Base-by-base conservation (phyloP, 169 alveolate species). In the Cystoisospora suis region DNA sequence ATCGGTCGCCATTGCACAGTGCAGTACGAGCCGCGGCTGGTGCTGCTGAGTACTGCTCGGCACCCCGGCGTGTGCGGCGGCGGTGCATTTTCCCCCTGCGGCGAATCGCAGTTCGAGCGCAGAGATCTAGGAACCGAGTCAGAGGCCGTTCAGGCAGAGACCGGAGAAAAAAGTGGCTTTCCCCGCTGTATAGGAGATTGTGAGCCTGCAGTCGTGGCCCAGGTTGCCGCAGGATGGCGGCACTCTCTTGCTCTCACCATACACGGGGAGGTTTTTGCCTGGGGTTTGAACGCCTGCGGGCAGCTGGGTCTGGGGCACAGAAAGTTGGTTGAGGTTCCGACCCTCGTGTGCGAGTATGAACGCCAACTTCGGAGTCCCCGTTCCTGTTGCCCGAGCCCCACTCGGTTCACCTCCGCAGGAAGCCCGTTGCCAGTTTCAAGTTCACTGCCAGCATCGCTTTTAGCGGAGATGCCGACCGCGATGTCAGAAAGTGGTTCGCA, bases 271-370 rank as follows among this genome's bases (percentile, higher is more conserved):
- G 96, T 94, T 38, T 96, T 90, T 89, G n/a, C 96, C 4, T 95
- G 97, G 96, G 98, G 98, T 20, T 88, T 83, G 38, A 94, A 95
- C 90, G 20, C 90, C 0, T 89, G 46, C 61, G 97, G 97, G 0
- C 95, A 94, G 93, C 91, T 95, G 23, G 91, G 91, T 58, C 88
- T 61, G 29, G 91, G 83, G 12, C 83, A 72, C 32, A 32, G 47
- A 0, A 12, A 3, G 32, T 38, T 34, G 17, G 27, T 38, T 5
- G 47, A 72, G 38, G 45, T 12, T 38, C 83, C 83, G 20, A 72
- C 83, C 38, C 49, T 36, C 56, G 56, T 72, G 56, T 23, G 34
- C 36, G 83, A 72, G 40, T 72, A 36, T 56, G 58, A 32, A 56
- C 79, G 46, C 5, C 45, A 65, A 29, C 15, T 6, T 29, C 38